Evolutionary conservation across 2,329 filamentous ascomycete species (phyloP).

Genomic region (Tolypocladium pustulatum): DNA sequence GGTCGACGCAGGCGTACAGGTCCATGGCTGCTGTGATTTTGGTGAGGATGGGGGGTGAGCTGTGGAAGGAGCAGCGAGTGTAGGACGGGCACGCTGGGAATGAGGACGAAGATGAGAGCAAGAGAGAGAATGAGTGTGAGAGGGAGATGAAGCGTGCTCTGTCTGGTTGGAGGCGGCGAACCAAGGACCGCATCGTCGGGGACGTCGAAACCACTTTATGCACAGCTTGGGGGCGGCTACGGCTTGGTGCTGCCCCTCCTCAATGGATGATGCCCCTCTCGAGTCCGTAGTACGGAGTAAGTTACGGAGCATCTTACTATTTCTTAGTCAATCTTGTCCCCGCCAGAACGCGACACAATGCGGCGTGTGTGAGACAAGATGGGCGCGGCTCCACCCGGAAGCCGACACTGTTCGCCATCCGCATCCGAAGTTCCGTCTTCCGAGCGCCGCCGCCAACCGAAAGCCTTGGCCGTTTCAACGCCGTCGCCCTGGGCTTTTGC

Average conservation of each 20-base stretch:
- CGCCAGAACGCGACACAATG: background rate
- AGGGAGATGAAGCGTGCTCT: background rate
- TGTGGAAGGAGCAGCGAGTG: background rate
- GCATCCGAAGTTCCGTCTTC: conserved; percentile 20
- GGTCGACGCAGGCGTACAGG: conserved; percentile 24
- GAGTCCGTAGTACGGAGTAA: background rate
- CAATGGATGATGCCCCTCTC: background rate
- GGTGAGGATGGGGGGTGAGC: background rate
- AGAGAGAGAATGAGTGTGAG: background rate
- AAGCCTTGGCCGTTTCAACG: background rate
- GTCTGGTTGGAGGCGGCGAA: background rate
- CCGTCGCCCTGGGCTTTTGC: background rate
- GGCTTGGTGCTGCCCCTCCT: background rate
- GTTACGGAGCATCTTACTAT: background rate
- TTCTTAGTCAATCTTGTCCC: background rate
- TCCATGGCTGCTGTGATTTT: conserved; percentile 19
- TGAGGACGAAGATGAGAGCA: background rate
- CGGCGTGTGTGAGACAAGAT: background rate
- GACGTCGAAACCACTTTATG: background rate
- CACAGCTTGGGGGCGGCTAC: background rate
- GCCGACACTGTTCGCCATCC: background rate
- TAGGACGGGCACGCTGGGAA: background rate
- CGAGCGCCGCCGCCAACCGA: conserved; percentile 5
- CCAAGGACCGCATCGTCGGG: background rate
- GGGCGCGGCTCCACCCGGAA: background rate